Conservation (phyloP, 352 stramenopile species). For the Phytophthora chlamydospora region DNA sequence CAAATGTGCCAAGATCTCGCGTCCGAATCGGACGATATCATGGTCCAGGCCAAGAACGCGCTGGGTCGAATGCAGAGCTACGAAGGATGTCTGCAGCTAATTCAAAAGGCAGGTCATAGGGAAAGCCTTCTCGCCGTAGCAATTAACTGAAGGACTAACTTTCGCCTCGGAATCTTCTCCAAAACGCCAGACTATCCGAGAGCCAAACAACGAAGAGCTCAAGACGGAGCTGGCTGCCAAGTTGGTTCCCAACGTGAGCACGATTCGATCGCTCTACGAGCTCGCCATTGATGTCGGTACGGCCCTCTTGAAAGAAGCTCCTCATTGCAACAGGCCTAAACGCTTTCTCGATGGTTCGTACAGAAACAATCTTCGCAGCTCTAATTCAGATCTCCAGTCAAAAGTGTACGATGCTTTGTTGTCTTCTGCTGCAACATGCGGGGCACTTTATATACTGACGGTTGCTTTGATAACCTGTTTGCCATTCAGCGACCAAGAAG, state of each 20-base stretch:
- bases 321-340: slow-evolving; percentile 5
- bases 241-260: slow-evolving; percentile 50
- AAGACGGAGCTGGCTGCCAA: slow-evolving; percentile 43
- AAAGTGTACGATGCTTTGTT: slow-evolving; percentile 38
- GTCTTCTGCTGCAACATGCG: not conserved
- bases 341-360: not conserved
- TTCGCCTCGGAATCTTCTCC: not conserved
- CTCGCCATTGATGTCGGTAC: slow-evolving; percentile 51
- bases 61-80: slow-evolving; percentile 48
- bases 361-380: slow-evolving; percentile 52
- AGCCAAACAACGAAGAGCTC: slow-evolving; percentile 41
- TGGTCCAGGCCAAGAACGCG: slow-evolving; percentile 39
- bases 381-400: slow-evolving; percentile 56
- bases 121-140: not conserved
- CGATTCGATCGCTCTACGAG: slow-evolving; percentile 47
- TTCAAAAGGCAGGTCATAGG: slow-evolving; percentile 40
- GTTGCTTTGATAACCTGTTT: slow-evolving; percentile 1
- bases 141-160: slow-evolving; percentile 1
- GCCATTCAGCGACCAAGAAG: slow-evolving; percentile 40
- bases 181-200: slow-evolving; percentile 37
- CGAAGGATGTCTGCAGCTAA: slow-evolving; percentile 50
- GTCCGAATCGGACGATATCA: slow-evolving; percentile 43
- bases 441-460: slow-evolving; percentile 7
- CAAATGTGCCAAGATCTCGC: slow-evolving; percentile 55
- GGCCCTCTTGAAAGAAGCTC: not conserved